Evolutionary conservation across 768 basidiomycete genomes (phyloP).

Genomic region (Plicaturopsis crispa): DNA sequence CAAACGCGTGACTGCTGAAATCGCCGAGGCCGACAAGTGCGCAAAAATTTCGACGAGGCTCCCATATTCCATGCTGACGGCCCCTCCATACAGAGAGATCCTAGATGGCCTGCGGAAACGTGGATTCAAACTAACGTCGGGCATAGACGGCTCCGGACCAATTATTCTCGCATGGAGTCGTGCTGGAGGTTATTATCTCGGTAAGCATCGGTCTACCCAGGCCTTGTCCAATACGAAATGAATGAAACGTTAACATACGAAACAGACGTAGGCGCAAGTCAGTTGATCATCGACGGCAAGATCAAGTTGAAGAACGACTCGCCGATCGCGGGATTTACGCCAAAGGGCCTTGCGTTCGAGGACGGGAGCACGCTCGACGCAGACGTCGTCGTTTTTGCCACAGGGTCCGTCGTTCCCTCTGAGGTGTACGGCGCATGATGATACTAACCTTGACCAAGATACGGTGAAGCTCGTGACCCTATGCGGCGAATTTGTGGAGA

Average conservation of each 20-base stretch:
- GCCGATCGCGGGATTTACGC: slow-evolving; percentile 36
- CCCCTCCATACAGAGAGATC: slow-evolving; percentile 26
- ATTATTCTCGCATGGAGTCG: slow-evolving; percentile 36
- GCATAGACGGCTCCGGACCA: slow-evolving; percentile 45
- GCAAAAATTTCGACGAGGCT: slow-evolving; percentile 11
- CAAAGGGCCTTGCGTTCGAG: slow-evolving; percentile 37
- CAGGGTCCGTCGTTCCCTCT: slow-evolving; percentile 32
- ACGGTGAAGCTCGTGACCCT: slow-evolving; percentile 33
- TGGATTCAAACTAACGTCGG: slow-evolving; percentile 50
- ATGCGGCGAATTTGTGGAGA: slow-evolving; percentile 38
- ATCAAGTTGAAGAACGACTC: slow-evolving; percentile 64
- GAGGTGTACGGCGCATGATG: neutral
- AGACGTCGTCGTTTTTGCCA: slow-evolving; percentile 54
- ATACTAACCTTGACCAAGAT: slow-evolving; percentile 21
- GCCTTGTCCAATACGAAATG: neutral
- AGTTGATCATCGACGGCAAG: slow-evolving; percentile 57
- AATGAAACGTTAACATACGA: neutral
- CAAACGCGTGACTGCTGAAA: slow-evolving; percentile 27
- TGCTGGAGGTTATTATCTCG: slow-evolving; percentile 64
- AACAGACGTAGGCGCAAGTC: slow-evolving; percentile 49
- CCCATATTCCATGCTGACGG: neutral
- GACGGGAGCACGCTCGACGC: slow-evolving; percentile 38
- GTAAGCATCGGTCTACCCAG: slow-evolving; percentile 19
- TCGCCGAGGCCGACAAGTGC: slow-evolving; percentile 52
- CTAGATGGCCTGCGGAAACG: slow-evolving; percentile 47